Percentiles rank a stretch among this genome's conserved stretches.
Conservation (phyloP, 2,329 filamentous ascomycete genomes). For the Aspergillus brunneoviolaceus region DNA sequence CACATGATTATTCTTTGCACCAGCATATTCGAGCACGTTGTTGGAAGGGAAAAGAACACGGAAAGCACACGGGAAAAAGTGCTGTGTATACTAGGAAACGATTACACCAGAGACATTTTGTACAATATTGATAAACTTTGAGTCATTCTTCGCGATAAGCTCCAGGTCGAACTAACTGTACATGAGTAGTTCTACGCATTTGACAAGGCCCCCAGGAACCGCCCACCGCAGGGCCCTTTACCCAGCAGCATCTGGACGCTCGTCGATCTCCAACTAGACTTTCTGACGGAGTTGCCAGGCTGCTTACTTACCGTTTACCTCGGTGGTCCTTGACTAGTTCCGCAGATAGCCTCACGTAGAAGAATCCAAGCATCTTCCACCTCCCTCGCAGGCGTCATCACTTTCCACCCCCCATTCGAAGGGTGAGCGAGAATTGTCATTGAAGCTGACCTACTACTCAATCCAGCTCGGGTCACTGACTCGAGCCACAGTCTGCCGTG, state of each 20-base stretch:
- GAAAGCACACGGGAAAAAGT: constrained; percentile 12
- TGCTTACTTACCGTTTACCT: no score
- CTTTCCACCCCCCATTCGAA: no score
- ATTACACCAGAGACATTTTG: constrained; percentile 10
- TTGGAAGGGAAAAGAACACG: constrained; percentile 16
- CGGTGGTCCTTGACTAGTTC: no score
- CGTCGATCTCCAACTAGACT: not conserved
- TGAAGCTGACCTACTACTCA: no score
- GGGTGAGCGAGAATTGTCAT: no score
- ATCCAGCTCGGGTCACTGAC: no score
- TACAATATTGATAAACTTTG: constrained; percentile 19
- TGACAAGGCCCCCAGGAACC: constrained; percentile 18
- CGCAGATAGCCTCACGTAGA: no score
- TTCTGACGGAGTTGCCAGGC: not conserved
- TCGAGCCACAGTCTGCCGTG: no score
- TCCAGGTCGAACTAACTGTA: not conserved
- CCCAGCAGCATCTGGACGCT: not conserved
- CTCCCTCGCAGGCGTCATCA: no score
- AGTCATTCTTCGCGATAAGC: not conserved
- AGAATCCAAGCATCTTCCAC: no score
- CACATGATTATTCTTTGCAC: constrained; percentile 14
- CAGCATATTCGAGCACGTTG: constrained; percentile 19
- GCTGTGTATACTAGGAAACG: constrained; percentile 22
- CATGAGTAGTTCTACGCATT: not conserved
- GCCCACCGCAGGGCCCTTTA: constrained; percentile 17